These are phyloP conservation scores for Colletotrichum sp. DNA, from an alignment of 2,329 filamentous ascomycete species.

Conservation along the genomic window DNA sequence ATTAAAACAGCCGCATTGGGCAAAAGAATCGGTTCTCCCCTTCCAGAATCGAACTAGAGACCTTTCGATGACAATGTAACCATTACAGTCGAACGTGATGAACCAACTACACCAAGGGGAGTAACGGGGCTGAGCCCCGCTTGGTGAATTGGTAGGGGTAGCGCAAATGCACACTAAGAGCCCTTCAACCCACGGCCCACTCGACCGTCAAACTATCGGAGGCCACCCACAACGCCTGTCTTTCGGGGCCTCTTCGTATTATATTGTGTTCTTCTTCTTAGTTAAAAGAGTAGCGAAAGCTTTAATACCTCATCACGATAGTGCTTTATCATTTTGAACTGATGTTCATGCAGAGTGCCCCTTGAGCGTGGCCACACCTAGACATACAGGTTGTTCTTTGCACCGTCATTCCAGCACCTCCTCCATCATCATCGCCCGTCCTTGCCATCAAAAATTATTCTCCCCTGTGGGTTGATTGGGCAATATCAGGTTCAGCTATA, in stretches of 20 bases:
- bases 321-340: neutral
- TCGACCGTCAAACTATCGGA: rapidly evolving
- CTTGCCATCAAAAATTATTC: neutral
- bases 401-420: neutral
- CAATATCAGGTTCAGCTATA: neutral
- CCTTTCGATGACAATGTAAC: neutral
- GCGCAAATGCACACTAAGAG: neutral
- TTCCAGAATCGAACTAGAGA: slow-evolving; percentile 18
- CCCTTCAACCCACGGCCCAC: rapidly evolving
- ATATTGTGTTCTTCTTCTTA: too few species aligned
- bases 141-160: rapidly evolving
- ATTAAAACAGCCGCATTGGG: neutral
- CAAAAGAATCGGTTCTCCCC: neutral
- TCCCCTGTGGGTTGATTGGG: neutral
- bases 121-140: neutral
- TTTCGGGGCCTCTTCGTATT: neutral
- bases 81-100: neutral
- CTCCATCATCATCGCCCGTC: neutral
- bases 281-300: neutral
- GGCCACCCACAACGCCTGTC: neutral
- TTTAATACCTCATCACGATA: neutral
- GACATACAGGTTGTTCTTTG: neutral
- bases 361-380: neutral
- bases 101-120: neutral
- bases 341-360: neutral